phyloP scores from a whole-genome alignment of 2,329 filamentous ascomycete species.

The Penicillium vulpinum region DNA sequence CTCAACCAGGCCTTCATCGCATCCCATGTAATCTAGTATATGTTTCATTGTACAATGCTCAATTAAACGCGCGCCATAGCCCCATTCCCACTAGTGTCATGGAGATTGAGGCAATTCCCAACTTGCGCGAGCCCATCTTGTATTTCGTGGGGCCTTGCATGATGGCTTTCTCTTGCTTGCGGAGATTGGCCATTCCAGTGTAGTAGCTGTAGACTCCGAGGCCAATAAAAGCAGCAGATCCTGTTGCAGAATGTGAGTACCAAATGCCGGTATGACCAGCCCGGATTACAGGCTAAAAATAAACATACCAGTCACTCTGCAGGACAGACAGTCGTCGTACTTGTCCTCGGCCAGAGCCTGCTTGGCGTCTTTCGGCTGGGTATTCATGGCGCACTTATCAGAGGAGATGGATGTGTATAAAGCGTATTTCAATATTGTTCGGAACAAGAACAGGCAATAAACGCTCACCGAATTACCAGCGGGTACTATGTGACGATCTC shows the following conservation, averaged over 20 bases:
- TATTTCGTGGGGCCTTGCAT: constrained; percentile 69
- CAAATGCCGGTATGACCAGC: background rate
- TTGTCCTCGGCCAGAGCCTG: constrained; percentile 50
- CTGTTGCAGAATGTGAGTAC: constrained; percentile 45
- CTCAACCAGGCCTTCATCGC: background rate
- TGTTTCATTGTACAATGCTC: constrained; percentile 21
- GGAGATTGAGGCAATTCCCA: constrained; percentile 68
- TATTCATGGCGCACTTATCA: constrained; percentile 53
- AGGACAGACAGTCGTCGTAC: constrained; percentile 67
- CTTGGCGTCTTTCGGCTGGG: constrained; percentile 61
- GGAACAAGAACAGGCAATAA: background rate
- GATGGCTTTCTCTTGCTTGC: constrained; percentile 62
- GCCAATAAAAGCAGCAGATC: constrained; percentile 72
- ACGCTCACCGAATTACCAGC: background rate
- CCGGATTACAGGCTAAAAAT: background rate
- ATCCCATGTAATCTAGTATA: background rate
- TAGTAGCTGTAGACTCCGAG: constrained; percentile 76
- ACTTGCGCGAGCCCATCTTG: constrained; percentile 68
- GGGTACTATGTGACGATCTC: background rate
- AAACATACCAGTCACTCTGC: constrained; percentile 65
- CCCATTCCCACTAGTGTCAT: constrained; percentile 68
- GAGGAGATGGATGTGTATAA: constrained; percentile 43
- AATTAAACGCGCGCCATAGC: constrained; percentile 66
- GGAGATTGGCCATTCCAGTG: constrained; percentile 71
- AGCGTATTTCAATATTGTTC: background rate